phyloP scores from a whole-genome alignment of 495 filamentous ascomycete species.

The Recurvomyces mirabilis region DNA sequence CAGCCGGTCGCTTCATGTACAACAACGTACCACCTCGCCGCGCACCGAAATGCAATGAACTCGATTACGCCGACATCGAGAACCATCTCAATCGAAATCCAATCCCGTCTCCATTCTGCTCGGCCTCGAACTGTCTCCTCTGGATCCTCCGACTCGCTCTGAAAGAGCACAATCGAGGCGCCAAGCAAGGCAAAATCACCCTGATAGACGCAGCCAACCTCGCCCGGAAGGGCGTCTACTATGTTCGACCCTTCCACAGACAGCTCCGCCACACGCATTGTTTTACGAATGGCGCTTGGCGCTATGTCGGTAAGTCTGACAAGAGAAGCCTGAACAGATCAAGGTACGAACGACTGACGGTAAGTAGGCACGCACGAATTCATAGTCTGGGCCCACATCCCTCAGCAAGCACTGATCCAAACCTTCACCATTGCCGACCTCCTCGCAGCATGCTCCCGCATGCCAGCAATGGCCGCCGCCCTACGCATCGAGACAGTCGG shows the following conservation, averaged over 20 bases:
- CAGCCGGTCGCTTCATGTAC: not conserved
- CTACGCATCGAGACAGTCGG: not conserved
- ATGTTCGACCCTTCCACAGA: not conserved
- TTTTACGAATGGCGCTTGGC: not conserved
- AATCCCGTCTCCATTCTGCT: not conserved
- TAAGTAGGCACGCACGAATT: not conserved
- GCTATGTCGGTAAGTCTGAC: no score
- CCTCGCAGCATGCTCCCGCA: not conserved
- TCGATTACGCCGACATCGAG: not conserved
- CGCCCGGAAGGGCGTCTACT: not conserved
- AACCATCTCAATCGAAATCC: not conserved
- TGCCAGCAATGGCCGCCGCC: not conserved
- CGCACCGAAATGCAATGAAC: not conserved
- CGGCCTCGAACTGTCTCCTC: not conserved
- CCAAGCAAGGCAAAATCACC: not conserved
- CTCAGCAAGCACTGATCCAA: not conserved
- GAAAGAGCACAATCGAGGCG: not conserved
- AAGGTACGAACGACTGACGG: no score
- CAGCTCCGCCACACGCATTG: not conserved
- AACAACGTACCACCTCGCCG: not conserved
- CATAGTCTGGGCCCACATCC: slow-evolving; percentile 2
- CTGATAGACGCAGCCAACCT: not conserved
- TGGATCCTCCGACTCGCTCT: not conserved
- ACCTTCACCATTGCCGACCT: not conserved
- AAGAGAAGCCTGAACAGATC: no score